Evolutionary conservation across 108 stramenopile species (phyloP), one percentile per base, ranked within the genome.

Genomic region (Aurantiochytrium sp.): DNA sequence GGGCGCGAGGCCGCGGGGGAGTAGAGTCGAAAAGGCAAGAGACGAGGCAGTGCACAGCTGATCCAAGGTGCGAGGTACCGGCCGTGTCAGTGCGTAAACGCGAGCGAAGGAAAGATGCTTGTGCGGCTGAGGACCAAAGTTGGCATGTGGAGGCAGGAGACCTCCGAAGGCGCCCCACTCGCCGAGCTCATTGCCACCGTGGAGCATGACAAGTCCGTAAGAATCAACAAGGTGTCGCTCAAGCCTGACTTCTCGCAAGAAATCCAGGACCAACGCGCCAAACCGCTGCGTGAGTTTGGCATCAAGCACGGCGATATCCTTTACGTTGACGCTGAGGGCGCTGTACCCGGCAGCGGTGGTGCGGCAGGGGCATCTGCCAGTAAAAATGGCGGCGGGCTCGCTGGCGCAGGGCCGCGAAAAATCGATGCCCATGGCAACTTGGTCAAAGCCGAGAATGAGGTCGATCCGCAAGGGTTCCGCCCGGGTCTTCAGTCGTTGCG

Each of bases 251-350:
- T 21, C 76, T 12, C 45, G 19, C 43, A 47, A 16, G 49, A 83
- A 23, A 55, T 83, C 28, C 76, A 83, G 51, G 76, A 83, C 3
- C 45, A 83, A 35, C 49, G 76, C 6, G 28, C 43, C 0, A 83
- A 53, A 23, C 12, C 76, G 19, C 76, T 83, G 45, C 45, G 51
- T 16, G 76, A 83, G 23, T 53, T 83, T 28, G 76, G 76, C 51
- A 83, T 83, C 76, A 83, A 83, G 76, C 76, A 83, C 28, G 76
- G 76, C n/a, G 76, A 83, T 3, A 83, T 83, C 51, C 76, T 83
- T 2, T 53, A 83, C 51, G 76, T 83, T 6, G 76, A 83, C 25
- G 76, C 76, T 6, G 51, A 47, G n/a, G 76, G 76, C 49, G 76
- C 76, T 6, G 51, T 53, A 6, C 28, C 76, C 10, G 76, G 49